phyloP scores from a whole-genome alignment of 2,329 filamentous ascomycete genomes.

The Alternaria novae-zelandiae region DNA sequence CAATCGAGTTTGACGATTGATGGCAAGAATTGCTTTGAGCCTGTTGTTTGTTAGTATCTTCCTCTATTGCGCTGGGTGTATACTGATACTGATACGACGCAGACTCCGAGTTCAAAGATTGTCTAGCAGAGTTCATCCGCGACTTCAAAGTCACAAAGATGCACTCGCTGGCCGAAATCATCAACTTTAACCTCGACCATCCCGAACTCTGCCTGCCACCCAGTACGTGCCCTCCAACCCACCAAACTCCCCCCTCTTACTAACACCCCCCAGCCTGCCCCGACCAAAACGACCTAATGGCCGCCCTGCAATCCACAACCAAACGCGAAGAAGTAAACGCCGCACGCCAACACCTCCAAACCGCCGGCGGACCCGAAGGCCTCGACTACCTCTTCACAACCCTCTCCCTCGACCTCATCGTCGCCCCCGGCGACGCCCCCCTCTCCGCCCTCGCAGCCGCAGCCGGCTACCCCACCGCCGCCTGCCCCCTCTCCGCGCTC shows the following conservation, averaged over 20 bases:
- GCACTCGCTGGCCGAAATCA: slow-evolving; percentile 46
- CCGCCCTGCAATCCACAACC: slow-evolving; percentile 33
- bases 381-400: slow-evolving; percentile 41
- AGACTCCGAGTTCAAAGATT: slow-evolving; percentile 47
- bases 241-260: neutral
- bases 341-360: slow-evolving; percentile 36
- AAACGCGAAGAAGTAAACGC: slow-evolving; percentile 33
- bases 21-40: slow-evolving; percentile 45
- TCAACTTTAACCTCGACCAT: slow-evolving; percentile 48
- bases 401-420: slow-evolving; percentile 41
- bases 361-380: slow-evolving; percentile 39
- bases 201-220: slow-evolving; percentile 44
- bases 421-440: slow-evolving; percentile 44
- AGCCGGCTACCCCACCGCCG: slow-evolving; percentile 46
- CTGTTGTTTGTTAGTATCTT: slow-evolving; percentile 44
- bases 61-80: neutral
- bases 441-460: slow-evolving; percentile 45
- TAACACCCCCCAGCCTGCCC: slow-evolving; percentile 32
- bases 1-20: slow-evolving; percentile 40
- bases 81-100: slow-evolving; percentile 8
- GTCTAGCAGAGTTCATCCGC: slow-evolving; percentile 42
- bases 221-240: slow-evolving; percentile 18
- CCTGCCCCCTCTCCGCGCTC: slow-evolving; percentile 41
- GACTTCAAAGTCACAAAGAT: slow-evolving; percentile 46
- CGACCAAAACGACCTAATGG: slow-evolving; percentile 46